These are phyloP conservation scores for Pterocarpus macrocarpus DNA, from an alignment of 306 rosid species.

Conservation along the genomic window DNA sequence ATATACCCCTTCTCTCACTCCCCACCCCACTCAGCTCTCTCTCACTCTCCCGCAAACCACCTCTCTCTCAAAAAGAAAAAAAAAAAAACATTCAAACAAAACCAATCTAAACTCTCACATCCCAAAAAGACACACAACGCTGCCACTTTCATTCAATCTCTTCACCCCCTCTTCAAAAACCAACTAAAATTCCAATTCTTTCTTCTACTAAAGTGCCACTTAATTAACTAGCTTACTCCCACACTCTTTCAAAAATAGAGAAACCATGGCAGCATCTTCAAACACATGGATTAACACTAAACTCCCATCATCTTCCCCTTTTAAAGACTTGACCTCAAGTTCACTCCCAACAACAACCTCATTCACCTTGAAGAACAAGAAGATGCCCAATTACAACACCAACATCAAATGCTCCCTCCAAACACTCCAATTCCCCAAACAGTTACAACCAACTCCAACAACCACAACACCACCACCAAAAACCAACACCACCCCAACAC, in stretches of 20 bases:
- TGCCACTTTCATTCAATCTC: not conserved
- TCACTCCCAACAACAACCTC: constrained; percentile 34
- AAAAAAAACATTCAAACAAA: not conserved
- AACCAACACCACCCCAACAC: not conserved
- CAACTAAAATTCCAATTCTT: not conserved
- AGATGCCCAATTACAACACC: not conserved
- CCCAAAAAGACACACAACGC: not conserved
- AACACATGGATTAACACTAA: constrained; percentile 50
- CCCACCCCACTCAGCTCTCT: constrained; percentile 40
- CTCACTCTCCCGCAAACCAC: not conserved
- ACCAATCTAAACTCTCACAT: not conserved
- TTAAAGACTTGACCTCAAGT: constrained; percentile 33
- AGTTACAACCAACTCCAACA: constrained; percentile 42
- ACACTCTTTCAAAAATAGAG: constrained; percentile 33
- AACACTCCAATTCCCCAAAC: constrained; percentile 65
- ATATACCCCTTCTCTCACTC: constrained; percentile 56
- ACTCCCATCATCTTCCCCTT: constrained; percentile 32
- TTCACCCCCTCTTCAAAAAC: constrained; percentile 7
- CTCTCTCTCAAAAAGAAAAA: not conserved
- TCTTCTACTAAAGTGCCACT: not conserved
- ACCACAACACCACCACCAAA: constrained; percentile 2
- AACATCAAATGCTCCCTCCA: constrained; percentile 64
- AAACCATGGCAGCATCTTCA: constrained; percentile 55
- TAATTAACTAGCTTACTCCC: not conserved
- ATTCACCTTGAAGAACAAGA: constrained; percentile 38